phyloP scores from a whole-genome alignment of 2,329 filamentous ascomycete species.

The Arthroderma sp. region DNA sequence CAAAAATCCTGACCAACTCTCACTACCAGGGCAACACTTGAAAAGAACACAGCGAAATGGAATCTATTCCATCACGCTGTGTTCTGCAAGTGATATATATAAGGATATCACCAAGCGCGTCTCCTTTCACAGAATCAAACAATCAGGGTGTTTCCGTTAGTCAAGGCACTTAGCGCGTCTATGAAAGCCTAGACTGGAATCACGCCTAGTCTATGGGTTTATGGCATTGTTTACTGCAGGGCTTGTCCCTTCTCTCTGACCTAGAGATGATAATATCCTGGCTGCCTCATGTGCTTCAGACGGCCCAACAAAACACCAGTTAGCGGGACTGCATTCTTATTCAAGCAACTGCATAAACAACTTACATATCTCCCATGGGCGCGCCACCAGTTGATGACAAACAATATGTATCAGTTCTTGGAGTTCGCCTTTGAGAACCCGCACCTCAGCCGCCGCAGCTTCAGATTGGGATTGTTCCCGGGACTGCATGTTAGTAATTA shows the following conservation, averaged over 20 bases:
- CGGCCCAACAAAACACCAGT: neutral
- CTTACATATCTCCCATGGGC: conserved; percentile 12
- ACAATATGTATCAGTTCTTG: conserved; percentile 8
- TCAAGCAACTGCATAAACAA: neutral
- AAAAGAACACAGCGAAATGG: too few relatives aligned
- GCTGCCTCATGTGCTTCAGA: conserved; percentile 10
- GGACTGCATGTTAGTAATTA: conserved; percentile 10
- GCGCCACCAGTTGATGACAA: conserved; percentile 6
- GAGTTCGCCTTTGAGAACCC: conserved; percentile 9
- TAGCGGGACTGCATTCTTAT: neutral
- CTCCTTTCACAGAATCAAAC: too few relatives aligned
- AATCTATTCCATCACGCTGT: too few relatives aligned
- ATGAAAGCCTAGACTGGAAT: too few relatives aligned
- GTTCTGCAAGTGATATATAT: too few relatives aligned
- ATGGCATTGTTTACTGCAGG: too few relatives aligned
- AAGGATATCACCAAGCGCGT: too few relatives aligned
- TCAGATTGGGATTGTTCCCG: conserved; percentile 7
- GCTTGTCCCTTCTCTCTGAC: conserved; percentile 5
- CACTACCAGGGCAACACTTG: too few relatives aligned
- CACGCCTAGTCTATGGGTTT: too few relatives aligned
- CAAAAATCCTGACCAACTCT: too few relatives aligned
- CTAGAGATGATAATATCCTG: conserved; percentile 8
- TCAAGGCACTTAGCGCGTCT: too few relatives aligned
- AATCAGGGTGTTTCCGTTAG: too few relatives aligned
- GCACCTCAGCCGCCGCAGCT: conserved; percentile 5